Percentiles rank a stretch among this genome's conserved stretches.
Evolutionary conservation across 352 stramenopile genomes (phyloP).

Genomic region (Globisporangium nagaii): DNA sequence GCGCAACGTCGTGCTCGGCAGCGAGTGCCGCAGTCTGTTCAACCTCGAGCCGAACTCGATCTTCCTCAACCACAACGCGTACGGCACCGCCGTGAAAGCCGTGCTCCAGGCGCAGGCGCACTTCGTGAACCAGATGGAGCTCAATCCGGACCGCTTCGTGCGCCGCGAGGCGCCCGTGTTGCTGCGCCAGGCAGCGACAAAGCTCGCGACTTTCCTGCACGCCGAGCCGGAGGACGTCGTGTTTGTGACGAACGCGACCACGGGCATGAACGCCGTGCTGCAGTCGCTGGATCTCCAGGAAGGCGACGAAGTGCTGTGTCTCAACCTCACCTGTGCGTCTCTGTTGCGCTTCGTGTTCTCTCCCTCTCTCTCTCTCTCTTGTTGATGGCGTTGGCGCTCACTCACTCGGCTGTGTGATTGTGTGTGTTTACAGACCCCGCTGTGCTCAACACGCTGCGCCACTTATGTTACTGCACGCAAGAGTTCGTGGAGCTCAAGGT

Average conservation of each 20-base stretch:
- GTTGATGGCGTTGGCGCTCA: background rate
- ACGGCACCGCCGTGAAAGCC: conserved; percentile 63
- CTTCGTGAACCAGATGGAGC: conserved; percentile 87
- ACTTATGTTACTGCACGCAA: conserved; percentile 84
- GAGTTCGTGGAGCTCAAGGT: conserved; percentile 88
- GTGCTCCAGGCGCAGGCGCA: conserved; percentile 80
- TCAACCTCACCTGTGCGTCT: conserved; percentile 80
- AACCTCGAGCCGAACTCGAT: conserved; percentile 73
- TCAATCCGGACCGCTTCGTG: conserved; percentile 83
- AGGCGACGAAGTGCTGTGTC: conserved; percentile 83
- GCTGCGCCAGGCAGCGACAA: conserved; percentile 55
- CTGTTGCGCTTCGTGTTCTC: background rate
- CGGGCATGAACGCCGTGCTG: conserved; percentile 80
- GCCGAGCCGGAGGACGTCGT: conserved; percentile 75
- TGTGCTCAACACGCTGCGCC: conserved; percentile 77
- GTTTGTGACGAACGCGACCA: conserved; percentile 84
- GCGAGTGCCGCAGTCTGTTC: conserved; percentile 67
- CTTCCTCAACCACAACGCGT: conserved; percentile 84
- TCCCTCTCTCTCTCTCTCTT: conserved; percentile 4
- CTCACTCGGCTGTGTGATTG: background rate
- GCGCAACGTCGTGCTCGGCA: conserved; percentile 54
- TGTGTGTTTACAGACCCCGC: conserved; percentile 52
- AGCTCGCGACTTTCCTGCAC: conserved; percentile 63
- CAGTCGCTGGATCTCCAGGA: conserved; percentile 83
- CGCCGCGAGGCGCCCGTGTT: conserved; percentile 53